Evolutionary conservation across 192 early-diverging fungal genomes (phyloP).

Genomic region (Obelidium mucronatum): DNA sequence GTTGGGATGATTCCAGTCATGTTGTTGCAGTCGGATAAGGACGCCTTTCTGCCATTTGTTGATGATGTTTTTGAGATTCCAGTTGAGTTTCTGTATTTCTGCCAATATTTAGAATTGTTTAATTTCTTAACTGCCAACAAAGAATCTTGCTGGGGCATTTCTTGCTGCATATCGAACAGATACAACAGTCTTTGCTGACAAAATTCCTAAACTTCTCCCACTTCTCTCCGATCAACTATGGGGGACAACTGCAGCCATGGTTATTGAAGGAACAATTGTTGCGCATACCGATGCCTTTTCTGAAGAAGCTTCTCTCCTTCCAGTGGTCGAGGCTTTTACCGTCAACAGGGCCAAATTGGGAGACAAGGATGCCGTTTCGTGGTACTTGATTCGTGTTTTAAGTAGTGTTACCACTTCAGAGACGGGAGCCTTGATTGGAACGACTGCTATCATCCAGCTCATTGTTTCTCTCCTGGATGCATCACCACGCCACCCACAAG

Average conservation of each 20-base stretch:
- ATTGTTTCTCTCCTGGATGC: neutral
- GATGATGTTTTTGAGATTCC: neutral
- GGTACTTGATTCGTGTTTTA: neutral
- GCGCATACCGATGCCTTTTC: neutral
- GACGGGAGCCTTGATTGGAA: neutral
- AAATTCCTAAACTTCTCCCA: neutral
- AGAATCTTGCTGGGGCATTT: neutral
- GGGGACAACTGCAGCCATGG: neutral
- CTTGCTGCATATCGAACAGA: neutral
- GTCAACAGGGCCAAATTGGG: neutral
- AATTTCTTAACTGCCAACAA: neutral
- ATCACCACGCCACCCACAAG: neutral
- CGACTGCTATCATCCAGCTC: neutral
- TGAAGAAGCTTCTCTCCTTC: neutral
- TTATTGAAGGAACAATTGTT: neutral
- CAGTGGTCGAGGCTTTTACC: neutral
- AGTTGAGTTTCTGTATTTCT: neutral
- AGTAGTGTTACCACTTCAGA: neutral
- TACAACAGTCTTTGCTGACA: neutral
- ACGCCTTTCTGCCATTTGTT: constrained; percentile 1
- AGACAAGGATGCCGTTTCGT: neutral
- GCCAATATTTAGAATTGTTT: too few relatives aligned
- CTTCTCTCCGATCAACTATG: neutral
- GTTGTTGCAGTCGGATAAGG: neutral
- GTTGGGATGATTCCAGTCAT: constrained; percentile 1